These are phyloP conservation scores for Saccharomyces hybrid DNA, from an alignment of 1,139 yeast genomes.

Conservation along the genomic window DNA sequence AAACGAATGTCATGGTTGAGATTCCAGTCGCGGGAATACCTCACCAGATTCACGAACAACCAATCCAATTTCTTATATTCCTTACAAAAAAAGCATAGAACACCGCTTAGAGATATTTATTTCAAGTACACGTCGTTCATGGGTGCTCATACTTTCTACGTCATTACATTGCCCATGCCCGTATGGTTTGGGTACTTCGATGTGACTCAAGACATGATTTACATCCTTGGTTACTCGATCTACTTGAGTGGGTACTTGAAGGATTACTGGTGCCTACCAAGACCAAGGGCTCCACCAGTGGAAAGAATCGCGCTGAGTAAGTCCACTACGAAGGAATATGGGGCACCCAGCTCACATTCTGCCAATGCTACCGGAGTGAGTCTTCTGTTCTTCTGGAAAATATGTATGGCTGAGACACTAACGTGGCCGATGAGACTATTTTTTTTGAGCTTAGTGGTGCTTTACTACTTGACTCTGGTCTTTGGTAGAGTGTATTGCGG, in stretches of 20 bases:
- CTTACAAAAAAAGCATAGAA: slow-evolving; percentile 49
- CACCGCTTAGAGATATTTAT: slow-evolving; percentile 55
- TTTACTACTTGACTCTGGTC: slow-evolving; percentile 61
- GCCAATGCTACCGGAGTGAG: slow-evolving; percentile 88
- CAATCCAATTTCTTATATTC: slow-evolving; percentile 59
- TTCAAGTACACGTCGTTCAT: slow-evolving; percentile 86
- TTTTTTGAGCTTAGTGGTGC: slow-evolving; percentile 18
- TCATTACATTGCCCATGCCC: slow-evolving; percentile 76
- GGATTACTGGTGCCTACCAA: slow-evolving; percentile 81
- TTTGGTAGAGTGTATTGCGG: slow-evolving; percentile 89
- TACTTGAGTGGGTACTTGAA: slow-evolving; percentile 71
- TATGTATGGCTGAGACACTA: slow-evolving; percentile 11
- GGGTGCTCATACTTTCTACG: slow-evolving; percentile 92
- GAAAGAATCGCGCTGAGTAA: slow-evolving; percentile 83
- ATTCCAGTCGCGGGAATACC: slow-evolving; percentile 45
- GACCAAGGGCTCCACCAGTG: slow-evolving; percentile 89
- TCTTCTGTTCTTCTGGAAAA: slow-evolving; percentile 18
- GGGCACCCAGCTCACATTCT: slow-evolving; percentile 88
- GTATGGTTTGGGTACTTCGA: slow-evolving; percentile 70
- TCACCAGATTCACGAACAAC: slow-evolving; percentile 53
- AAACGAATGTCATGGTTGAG: slow-evolving; percentile 51
- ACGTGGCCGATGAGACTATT: slow-evolving; percentile 7
- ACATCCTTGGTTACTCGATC: slow-evolving; percentile 77
- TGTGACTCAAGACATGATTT: slow-evolving; percentile 61
- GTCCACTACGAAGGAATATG: slow-evolving; percentile 87